A percentile compares a stretch with the other conserved stretches of the same genome.
Conservation (phyloP, 768 basidiomycete genomes). For the Kwoniella heveanensis region DNA sequence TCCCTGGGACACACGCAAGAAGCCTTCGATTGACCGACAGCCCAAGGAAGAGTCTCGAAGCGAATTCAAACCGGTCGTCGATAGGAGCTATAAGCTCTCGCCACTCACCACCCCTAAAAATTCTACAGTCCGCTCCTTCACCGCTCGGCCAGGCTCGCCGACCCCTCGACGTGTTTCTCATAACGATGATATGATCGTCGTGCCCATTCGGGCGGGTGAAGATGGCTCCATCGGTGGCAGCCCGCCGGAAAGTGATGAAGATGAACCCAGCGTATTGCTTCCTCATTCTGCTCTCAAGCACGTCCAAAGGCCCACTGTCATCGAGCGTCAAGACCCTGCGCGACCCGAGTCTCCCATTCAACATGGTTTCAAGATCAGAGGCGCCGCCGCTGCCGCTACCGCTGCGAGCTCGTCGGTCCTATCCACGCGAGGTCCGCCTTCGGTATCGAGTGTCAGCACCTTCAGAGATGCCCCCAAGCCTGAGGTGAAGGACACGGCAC, state of each 20-base stretch:
- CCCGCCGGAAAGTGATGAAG: slow-evolving; percentile 46
- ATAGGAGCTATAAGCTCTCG: slow-evolving; percentile 7
- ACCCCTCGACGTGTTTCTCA: background rate
- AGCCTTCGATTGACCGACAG: background rate
- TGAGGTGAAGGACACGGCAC: background rate
- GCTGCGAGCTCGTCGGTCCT: background rate
- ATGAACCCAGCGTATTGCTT: slow-evolving; percentile 38
- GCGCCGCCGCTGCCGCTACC: background rate
- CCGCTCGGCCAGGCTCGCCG: background rate
- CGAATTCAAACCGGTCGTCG: slow-evolving; percentile 4
- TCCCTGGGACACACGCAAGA: slow-evolving; percentile 3
- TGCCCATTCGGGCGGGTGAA: slow-evolving; percentile 13
- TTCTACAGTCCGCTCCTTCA: background rate
- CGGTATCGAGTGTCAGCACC: background rate
- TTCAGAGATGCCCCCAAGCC: background rate
- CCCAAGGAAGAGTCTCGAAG: background rate
- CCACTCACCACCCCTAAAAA: slow-evolving; percentile 4
- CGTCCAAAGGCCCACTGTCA: slow-evolving; percentile 37
- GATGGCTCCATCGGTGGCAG: slow-evolving; percentile 29
- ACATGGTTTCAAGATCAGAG: background rate
- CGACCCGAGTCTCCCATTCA: background rate
- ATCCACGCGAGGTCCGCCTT: background rate
- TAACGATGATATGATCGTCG: slow-evolving; percentile 1
- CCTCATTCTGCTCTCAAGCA: slow-evolving; percentile 43
- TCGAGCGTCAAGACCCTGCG: slow-evolving; percentile 3